These are phyloP conservation scores for Brassica hybrid DNA, from an alignment of 441 rosid species.

Conservation along the genomic window DNA sequence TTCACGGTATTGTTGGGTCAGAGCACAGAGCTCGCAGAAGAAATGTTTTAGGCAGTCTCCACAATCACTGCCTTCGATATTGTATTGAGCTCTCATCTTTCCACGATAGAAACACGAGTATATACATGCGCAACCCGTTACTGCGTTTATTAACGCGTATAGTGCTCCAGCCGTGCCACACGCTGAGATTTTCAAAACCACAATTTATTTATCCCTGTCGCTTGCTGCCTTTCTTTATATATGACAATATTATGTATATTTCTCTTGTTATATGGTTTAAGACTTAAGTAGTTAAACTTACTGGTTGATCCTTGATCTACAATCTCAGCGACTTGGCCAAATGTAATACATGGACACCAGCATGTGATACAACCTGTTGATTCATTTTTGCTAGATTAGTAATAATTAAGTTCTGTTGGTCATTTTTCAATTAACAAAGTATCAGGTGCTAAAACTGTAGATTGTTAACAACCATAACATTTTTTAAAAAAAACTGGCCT, in stretches of 20 bases:
- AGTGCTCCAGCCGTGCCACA: conserved; percentile 47
- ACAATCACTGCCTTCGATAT: too few species aligned
- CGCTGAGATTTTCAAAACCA: conserved; percentile 26
- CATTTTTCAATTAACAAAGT: too few species aligned
- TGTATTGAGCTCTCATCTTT: too few species aligned
- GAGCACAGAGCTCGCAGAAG: too few species aligned
- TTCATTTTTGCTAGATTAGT: conserved; percentile 7
- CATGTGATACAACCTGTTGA: conserved; percentile 39
- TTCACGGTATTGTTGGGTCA: too few species aligned
- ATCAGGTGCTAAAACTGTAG: not conserved
- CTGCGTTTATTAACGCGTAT: conserved; percentile 31
- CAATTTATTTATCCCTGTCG: not conserved
- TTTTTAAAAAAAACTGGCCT: too few species aligned
- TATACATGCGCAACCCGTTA: conserved; percentile 45
- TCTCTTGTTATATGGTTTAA: not conserved
- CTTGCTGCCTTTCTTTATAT: not conserved
- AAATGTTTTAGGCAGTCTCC: too few species aligned
- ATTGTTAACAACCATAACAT: too few species aligned
- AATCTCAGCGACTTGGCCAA: too few species aligned
- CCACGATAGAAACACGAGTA: conserved; percentile 55
- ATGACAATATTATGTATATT: too few species aligned
- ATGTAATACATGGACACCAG: conserved; percentile 45
- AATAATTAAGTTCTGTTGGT: not conserved
- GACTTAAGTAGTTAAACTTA: conserved; percentile 26
- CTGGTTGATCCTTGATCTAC: too few species aligned